A percentile compares a stretch with the other conserved stretches of the same genome.
Evolutionary conservation across 306 rosid species (phyloP).

Genomic region (Cyclanthera cordifolia): DNA sequence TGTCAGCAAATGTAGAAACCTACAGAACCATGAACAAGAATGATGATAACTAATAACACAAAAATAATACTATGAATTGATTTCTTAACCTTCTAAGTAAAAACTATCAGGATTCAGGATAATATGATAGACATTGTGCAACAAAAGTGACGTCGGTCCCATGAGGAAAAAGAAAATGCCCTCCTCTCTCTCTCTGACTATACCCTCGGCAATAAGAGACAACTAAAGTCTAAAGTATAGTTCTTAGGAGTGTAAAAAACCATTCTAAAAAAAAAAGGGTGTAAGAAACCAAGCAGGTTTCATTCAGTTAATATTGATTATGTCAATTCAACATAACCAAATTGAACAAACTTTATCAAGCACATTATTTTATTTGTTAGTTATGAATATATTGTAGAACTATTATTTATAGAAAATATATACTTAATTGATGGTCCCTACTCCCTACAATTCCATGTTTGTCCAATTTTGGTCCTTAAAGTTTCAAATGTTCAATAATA

Average conservation of each 20-base stretch:
- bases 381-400: background rate
- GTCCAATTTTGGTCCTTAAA: too few relatives aligned
- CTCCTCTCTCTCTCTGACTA: background rate
- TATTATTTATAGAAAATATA: background rate
- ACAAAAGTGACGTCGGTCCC: background rate
- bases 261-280: background rate
- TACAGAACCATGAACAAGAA: constrained; percentile 18
- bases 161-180: background rate
- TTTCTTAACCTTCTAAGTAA: too few relatives aligned
- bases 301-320: too few relatives aligned
- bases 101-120: too few relatives aligned
- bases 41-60: constrained; percentile 4
- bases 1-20: constrained; percentile 98
- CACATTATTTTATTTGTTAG: too few relatives aligned
- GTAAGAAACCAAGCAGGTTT: too few relatives aligned
- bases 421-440: background rate
- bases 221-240: background rate
- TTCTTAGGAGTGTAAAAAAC: background rate
- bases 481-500: too few relatives aligned
- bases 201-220: background rate
- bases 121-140: background rate
- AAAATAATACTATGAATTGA: too few relatives aligned
- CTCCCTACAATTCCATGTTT: too few relatives aligned
- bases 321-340: too few relatives aligned
- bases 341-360: too few relatives aligned